Conservation (phyloP, 768 basidiomycete genomes). For the Boletus sensibilis region DNA sequence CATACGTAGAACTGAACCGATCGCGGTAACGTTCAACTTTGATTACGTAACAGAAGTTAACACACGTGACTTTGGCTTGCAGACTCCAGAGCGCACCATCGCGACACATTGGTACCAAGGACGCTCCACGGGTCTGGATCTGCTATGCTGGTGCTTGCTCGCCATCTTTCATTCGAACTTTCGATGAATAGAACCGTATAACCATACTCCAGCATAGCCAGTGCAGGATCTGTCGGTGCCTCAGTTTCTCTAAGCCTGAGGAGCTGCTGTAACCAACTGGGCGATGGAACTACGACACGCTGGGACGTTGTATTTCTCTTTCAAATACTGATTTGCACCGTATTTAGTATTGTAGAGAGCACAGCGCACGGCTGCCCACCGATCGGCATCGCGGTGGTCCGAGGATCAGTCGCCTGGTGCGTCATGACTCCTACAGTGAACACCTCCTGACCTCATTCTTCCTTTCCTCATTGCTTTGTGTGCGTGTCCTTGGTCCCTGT, state of each 20-base stretch:
- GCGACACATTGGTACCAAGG: background rate
- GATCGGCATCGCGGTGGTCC: background rate
- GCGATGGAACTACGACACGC: background rate
- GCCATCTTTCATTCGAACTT: background rate
- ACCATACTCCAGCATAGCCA: background rate
- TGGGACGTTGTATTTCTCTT: background rate
- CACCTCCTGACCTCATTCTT: constrained; percentile 1
- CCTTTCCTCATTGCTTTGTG: background rate
- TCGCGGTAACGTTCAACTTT: too few relatives aligned
- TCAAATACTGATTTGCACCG: constrained; percentile 2
- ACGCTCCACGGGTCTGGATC: background rate
- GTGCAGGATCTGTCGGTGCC: background rate
- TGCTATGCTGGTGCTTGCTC: background rate
- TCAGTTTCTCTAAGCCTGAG: background rate
- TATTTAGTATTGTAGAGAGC: background rate
- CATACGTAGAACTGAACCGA: too few relatives aligned
- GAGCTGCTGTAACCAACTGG: background rate
- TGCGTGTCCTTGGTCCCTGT: background rate
- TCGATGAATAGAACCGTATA: background rate
- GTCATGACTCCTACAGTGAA: background rate
- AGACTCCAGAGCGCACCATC: background rate
- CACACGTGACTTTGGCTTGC: constrained; percentile 12
- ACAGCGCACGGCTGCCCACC: background rate
- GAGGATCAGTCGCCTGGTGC: constrained; percentile 16
- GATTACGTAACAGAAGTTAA: constrained; percentile 4